Base-by-base conservation (phyloP, 2,329 filamentous ascomycete species). In the Graphium sp. region DNA sequence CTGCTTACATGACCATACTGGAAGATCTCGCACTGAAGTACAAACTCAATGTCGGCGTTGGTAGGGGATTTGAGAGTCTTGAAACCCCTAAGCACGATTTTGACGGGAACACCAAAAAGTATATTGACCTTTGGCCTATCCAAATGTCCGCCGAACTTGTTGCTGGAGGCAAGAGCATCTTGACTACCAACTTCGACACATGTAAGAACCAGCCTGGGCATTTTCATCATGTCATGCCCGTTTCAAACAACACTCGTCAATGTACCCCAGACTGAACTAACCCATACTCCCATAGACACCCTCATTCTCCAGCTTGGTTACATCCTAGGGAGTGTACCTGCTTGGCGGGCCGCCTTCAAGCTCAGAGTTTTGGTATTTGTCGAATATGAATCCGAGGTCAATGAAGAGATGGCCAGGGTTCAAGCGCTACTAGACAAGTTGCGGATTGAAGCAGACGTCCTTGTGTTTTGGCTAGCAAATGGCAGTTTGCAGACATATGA, bases 111-210 rank as follows among this genome's bases (percentile, higher is more conserved):
- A 58, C 56, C 4, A 87, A 87, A 44, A 80, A 73, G 41, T 87
- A 76, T 42, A 81, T 92, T 35, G 83, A 92, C 42, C 55, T 92
- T 5, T 92, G 83, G 83, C 83, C 83, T 0, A 89, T 92, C 30
- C 84, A 92, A 39, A 92, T 92, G 81, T 87, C 82, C 5, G 82
- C 82, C 2, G 80, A 87, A 41, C 67, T 89, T 19, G 67, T 71
- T 1, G 60, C 75, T 2, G 72, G 76, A 37, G 64, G 62, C 2
- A 67, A 71, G 43, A 73, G 62, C 36, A 61, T 89, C 5, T 49
- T 87, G 31, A 91, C 83, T 1, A 89, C 80, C 1, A 92, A 92
- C 39, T 91, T 92, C 46, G 83, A 92, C 47, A 92, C 83, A 1
- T 91, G 84, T 63, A 70, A 51, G 66, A 49, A 9, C 6, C 9